These are phyloP conservation scores for Purshia tridentata DNA, from an alignment of 306 rosid genomes.

Conservation along the genomic window DNA sequence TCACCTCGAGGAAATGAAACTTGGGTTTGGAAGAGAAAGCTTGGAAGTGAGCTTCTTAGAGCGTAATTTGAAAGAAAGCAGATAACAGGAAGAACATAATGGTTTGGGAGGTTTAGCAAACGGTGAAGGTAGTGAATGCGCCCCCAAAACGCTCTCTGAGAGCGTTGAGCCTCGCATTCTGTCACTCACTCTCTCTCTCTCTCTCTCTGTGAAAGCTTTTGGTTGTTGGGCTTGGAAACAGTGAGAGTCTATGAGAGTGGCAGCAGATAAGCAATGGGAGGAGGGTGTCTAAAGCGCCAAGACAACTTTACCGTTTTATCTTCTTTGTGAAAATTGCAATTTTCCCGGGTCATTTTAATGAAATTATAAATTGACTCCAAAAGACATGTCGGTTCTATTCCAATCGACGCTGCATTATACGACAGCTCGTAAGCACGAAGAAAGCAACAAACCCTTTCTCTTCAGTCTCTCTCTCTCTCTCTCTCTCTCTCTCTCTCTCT, in stretches of 20 bases:
- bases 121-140: slow-evolving; percentile 35
- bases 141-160: slow-evolving; percentile 36
- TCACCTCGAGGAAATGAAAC: slow-evolving; percentile 36
- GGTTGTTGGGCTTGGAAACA: neutral
- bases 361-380: neutral
- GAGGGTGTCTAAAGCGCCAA: slow-evolving; percentile 14
- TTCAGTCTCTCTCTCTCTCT: neutral
- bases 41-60: slow-evolving; percentile 36
- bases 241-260: neutral
- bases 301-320: slow-evolving; percentile 1
- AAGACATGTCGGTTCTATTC: neutral
- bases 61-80: slow-evolving; percentile 34
- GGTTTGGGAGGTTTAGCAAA: slow-evolving; percentile 43
- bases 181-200: neutral
- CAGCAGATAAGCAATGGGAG: slow-evolving; percentile 28
- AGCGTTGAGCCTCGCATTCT: slow-evolving; percentile 56
- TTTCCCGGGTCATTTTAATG: neutral
- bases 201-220: neutral
- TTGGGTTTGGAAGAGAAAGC: slow-evolving; percentile 36
- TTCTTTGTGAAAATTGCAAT: neutral
- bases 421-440: neutral
- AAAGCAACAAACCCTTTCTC: neutral
- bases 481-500: neutral
- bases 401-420: neutral
- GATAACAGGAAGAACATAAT: slow-evolving; percentile 21